phyloP scores from a whole-genome alignment of 2,329 filamentous ascomycete genomes.

The Fusarium subtropicale region DNA sequence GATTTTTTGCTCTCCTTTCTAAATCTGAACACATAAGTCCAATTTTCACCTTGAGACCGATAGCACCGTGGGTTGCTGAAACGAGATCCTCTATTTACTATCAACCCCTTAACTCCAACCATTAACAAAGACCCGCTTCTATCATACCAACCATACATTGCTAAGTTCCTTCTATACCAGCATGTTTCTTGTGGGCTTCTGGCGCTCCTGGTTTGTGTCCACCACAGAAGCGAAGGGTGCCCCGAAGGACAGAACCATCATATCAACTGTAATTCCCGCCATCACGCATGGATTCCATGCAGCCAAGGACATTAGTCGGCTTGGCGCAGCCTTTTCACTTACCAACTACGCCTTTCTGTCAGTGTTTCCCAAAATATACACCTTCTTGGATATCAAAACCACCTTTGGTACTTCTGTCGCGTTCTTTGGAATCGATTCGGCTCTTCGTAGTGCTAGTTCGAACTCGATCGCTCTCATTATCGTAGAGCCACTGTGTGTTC shows the following conservation, averaged over 20 bases:
- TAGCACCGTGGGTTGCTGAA: background rate
- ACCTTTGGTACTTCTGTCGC: constrained; percentile 44
- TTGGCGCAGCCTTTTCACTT: constrained; percentile 53
- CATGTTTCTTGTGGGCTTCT: constrained; percentile 19
- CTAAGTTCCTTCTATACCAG: constrained; percentile 20
- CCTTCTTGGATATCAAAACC: constrained; percentile 52
- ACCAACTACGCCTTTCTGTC: constrained; percentile 53
- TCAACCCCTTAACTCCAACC: background rate
- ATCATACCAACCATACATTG: background rate
- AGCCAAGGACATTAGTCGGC: constrained; percentile 48
- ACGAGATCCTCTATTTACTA: constrained; percentile 6
- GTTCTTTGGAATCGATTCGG: constrained; percentile 49
- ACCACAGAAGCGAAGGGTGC: background rate
- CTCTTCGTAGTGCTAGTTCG: constrained; percentile 47
- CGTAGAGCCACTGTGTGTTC: constrained; percentile 63
- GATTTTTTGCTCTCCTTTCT: background rate
- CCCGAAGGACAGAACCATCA: constrained; percentile 52
- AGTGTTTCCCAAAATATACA: constrained; percentile 56
- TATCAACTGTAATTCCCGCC: constrained; percentile 52
- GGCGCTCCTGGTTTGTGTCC: background rate
- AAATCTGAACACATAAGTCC: background rate
- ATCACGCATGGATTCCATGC: constrained; percentile 51
- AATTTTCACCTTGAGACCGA: background rate
- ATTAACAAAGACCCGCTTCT: constrained; percentile 1
- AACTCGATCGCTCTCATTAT: constrained; percentile 62